Conservation (phyloP, 2,329 filamentous ascomycete species). For the Talaromyces funiculosus region DNA sequence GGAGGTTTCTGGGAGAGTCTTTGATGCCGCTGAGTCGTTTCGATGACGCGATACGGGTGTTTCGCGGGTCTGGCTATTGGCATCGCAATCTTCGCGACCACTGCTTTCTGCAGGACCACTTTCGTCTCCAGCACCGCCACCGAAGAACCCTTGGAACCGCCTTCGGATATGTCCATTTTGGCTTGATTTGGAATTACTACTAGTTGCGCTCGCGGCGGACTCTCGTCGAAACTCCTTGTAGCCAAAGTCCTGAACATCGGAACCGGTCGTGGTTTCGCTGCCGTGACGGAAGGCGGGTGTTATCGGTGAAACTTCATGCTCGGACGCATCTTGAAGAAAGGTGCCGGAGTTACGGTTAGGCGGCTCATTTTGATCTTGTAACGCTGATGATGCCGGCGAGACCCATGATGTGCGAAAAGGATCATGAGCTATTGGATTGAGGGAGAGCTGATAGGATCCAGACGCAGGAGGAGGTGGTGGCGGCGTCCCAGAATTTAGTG, state of each 20-base stretch:
- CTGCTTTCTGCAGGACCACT: constrained; percentile 58
- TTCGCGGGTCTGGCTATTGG: constrained; percentile 51
- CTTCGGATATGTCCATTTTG: constrained; percentile 66
- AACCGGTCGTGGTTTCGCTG: constrained; percentile 47
- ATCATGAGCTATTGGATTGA: constrained; percentile 13
- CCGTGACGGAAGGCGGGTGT: constrained; percentile 64
- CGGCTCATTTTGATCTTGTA: constrained; percentile 16
- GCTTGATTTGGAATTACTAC: constrained; percentile 71
- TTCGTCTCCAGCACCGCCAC: constrained; percentile 92
- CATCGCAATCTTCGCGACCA: constrained; percentile 61
- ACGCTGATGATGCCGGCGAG: constrained; percentile 19
- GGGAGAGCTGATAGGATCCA: constrained; percentile 6
- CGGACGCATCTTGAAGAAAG: constrained; percentile 35
- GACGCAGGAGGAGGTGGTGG: constrained; percentile 4
- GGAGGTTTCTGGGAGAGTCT: constrained; percentile 43
- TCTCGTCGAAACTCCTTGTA: constrained; percentile 72
- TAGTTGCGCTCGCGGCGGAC: constrained; percentile 83
- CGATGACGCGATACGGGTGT: constrained; percentile 62
- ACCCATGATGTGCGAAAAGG: constrained; percentile 4
- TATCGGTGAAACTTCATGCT: constrained; percentile 50
- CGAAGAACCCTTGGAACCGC: constrained; percentile 86
- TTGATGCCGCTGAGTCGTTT: constrained; percentile 74
- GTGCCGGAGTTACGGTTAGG: constrained; percentile 26
- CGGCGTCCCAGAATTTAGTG: constrained; percentile 3
- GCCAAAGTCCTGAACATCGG: constrained; percentile 57